Evolutionary conservation across 1,284 basidiomycete genomes (phyloP), one percentile per base, ranked within the genome.

Genomic region (Meira miltonrushii): DNA sequence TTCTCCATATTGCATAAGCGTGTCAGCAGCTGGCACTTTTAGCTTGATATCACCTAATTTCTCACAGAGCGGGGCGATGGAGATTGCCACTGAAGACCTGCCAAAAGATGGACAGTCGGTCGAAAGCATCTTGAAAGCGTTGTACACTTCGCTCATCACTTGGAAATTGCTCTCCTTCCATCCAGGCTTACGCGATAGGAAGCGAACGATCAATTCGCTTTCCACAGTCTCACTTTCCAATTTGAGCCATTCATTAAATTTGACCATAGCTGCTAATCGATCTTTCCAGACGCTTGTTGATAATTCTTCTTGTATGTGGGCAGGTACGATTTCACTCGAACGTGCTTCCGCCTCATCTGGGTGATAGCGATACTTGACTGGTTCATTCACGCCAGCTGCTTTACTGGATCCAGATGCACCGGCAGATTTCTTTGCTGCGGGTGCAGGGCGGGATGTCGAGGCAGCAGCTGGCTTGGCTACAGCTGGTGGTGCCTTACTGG

Each of bases 121-220:
- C 0, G 92, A 89, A 50, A 97, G 84, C 17, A 85, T 75, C 43
- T 79, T 81, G 39, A 76, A 57, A n/a, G 66, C 59, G 51, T 67
- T 68, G 69, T 71, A 74, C 8, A 74, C 69, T 40, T 72, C 71
- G 43, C 60, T 64, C 59, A 71, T 65, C 55, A 77, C 75, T 82
- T 99, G 95, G 74, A 98, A 98, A 75, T 98, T 99, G 83, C 96
- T 98, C 81, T 99, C 95, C 43, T 84, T 85, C 92, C 92, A 96
- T 1, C 94, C 92, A 1, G 84, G 84, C 72, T 89, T 92, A 82
- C 95, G 97, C 23, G 85, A 87, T 55, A 98, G 80, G 67, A 89
- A 88, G n/a, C 94, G 85, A 15, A 97, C 85, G 50, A 98, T 78
- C 10, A 98, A 84, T 78, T 99, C 95, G 23, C 88, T 86, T 68